These are phyloP conservation scores for Monosporascus cannonballus DNA, from an alignment of 2,329 filamentous ascomycete genomes.

Conservation along the genomic window DNA sequence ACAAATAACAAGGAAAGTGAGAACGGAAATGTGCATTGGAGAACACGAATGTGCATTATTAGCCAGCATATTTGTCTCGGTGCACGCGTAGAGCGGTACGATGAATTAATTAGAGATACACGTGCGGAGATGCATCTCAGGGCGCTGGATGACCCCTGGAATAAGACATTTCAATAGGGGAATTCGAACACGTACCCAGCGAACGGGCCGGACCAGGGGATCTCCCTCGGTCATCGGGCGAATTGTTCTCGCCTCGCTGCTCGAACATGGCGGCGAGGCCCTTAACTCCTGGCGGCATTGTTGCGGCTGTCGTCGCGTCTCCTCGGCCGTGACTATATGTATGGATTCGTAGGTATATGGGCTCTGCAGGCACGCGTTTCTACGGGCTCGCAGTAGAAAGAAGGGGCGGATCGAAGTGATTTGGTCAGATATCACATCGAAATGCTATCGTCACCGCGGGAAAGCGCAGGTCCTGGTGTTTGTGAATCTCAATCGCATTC, in stretches of 20 bases:
- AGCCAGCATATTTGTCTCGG: too few relatives aligned
- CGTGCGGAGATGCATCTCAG: too few relatives aligned
- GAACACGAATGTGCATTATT: too few relatives aligned
- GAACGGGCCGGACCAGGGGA: slow-evolving; percentile 48
- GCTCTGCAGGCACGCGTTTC: too few relatives aligned
- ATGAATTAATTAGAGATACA: too few relatives aligned
- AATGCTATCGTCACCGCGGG: slow-evolving; percentile 17
- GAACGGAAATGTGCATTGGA: too few relatives aligned
- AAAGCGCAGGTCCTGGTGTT: slow-evolving; percentile 13
- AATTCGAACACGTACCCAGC: slow-evolving; percentile 32
- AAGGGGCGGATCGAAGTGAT: not conserved
- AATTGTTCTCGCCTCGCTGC: slow-evolving; percentile 59
- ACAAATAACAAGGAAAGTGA: too few relatives aligned
- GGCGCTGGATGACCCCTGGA: not conserved
- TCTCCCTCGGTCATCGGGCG: slow-evolving; percentile 60
- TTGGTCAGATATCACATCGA: slow-evolving; percentile 12
- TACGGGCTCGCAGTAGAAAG: too few relatives aligned
- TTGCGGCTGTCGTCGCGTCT: slow-evolving; percentile 24
- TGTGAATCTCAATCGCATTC: slow-evolving; percentile 16
- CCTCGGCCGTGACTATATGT: not conserved
- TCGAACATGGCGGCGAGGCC: slow-evolving; percentile 79
- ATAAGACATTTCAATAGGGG: slow-evolving; percentile 1
- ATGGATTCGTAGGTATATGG: too few relatives aligned
- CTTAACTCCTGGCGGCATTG: slow-evolving; percentile 59
- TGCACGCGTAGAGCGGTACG: too few relatives aligned